Evolutionary conservation across 352 stramenopile genomes (phyloP), one percentile per base, ranked within the genome.

Genomic region (Thalassiosira ordinaria): DNA sequence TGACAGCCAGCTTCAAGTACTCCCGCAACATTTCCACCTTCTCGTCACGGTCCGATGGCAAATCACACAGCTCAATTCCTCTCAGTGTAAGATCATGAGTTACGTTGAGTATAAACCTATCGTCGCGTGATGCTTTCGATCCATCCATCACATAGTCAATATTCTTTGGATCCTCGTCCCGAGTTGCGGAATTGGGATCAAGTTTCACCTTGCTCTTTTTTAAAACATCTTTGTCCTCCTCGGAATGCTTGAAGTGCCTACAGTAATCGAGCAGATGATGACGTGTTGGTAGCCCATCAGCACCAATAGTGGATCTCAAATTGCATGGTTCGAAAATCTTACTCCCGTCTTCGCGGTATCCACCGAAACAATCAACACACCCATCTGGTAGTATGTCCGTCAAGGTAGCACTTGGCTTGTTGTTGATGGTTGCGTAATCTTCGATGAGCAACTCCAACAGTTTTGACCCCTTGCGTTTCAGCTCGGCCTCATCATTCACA

Each of bases 141-240:
- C 6, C 49, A 14, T 35, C 22, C 39, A 61, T 24, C 18, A 41
- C 27, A 37, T 44, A 61, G 11, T 61, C 52, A 61, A 61, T 44
- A 16, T 61, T 61, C 1, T 22, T 44, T 8, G 27, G 2, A 22
- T 61, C 11, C 1, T 26, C n/a, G 1, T 44, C 4, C 29, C 44
- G 39, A 14, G 39, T 41, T 1, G 26, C 27, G 14, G 52, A 24
- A 39, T 22, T 61, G 1, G 52, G 52, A 41, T 61, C 52, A 24
- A 41, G 44, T 20, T 61, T 61, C 4, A 61, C 16, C 22, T 0
- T 22, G 0, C 26, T 24, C 14, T 39, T 37, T 16, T 26, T 1
- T 1, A 59, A 6, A 61, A 41, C 27, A 6, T 33, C 26, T 1
- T 33, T n/a, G 2, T 7, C 1, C 22, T 26, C 13, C 29, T 41